These are phyloP conservation scores for Chlorella sp. DNA, from an alignment of 139 green algal genomes.

Conservation along the genomic window DNA sequence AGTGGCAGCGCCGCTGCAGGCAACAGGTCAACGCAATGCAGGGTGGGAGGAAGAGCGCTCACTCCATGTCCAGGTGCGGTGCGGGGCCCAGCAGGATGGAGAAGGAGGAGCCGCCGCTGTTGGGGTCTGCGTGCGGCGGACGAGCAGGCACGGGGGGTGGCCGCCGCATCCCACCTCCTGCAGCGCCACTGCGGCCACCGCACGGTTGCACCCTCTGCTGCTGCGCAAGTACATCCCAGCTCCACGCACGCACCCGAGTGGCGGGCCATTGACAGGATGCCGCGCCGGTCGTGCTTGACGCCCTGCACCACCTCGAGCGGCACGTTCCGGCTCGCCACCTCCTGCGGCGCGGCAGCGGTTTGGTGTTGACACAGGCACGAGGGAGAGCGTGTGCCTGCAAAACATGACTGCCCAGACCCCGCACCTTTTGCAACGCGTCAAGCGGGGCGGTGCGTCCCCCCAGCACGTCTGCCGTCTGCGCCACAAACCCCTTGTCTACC, in stretches of 20 bases:
- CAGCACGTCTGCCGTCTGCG: constrained; percentile 74
- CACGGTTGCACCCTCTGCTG: neutral
- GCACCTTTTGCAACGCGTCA: constrained; percentile 56
- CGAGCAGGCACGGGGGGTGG: neutral
- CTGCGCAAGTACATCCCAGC: neutral
- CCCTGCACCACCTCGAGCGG: constrained; percentile 74
- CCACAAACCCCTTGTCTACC: constrained; percentile 92
- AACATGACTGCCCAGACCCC: neutral
- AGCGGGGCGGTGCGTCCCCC: constrained; percentile 55
- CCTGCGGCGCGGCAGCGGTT: constrained; percentile 30
- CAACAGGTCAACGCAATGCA: neutral
- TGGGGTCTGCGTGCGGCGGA: constrained; percentile 61
- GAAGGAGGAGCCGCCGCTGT: constrained; percentile 81
- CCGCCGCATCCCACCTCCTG: no score
- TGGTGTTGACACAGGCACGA: neutral
- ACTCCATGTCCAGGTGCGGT: constrained; percentile 85
- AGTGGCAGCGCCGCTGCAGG: no score
- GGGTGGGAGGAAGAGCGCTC: constrained; percentile 59
- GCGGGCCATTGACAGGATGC: constrained; percentile 82
- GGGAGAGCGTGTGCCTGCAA: neutral
- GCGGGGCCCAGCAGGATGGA: constrained; percentile 83
- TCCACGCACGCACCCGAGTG: constrained; percentile 38
- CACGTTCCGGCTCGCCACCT: constrained; percentile 66
- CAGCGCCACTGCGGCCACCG: no score
- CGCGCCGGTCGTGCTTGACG: constrained; percentile 67